A percentile compares a stretch with the other conserved stretches of the same genome.
Conservation (phyloP, 2,329 filamentous ascomycete genomes). For the Sclerotinia subarctica region DNA sequence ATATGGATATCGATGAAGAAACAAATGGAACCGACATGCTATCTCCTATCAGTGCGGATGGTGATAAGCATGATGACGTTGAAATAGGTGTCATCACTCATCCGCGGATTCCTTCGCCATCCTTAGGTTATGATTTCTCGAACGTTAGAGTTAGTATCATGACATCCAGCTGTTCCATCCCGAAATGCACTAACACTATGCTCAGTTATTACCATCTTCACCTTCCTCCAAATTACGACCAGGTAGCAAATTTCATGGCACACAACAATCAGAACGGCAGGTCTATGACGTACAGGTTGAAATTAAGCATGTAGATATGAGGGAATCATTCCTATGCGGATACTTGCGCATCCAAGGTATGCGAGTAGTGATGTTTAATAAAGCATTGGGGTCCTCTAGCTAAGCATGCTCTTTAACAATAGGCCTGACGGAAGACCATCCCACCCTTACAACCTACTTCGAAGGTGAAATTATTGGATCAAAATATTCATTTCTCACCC, state of each 20-base stretch:
- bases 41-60: conserved; percentile 40
- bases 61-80: conserved; percentile 41
- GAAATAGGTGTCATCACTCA: conserved; percentile 36
- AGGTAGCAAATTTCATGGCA: conserved; percentile 84
- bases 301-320: conserved; percentile 93
- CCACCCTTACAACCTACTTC: conserved; percentile 96
- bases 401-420: conserved; percentile 40
- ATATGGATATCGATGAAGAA: conserved; percentile 43
- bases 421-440: conserved; percentile 94
- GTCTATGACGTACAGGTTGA: conserved; percentile 95
- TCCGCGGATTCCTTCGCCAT: conserved; percentile 42
- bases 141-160: conserved; percentile 50
- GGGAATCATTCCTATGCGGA: conserved; percentile 89
- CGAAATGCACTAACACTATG: neutral
- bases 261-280: conserved; percentile 88
- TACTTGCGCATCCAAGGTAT: conserved; percentile 92
- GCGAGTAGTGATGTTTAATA: neutral
- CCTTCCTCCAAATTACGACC: conserved; percentile 83
- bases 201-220: conserved; percentile 60
- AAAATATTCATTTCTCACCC: conserved; percentile 90
- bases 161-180: too few relatives aligned
- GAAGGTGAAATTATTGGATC: conserved; percentile 96
- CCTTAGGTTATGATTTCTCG: conserved; percentile 53
- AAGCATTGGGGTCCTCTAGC: neutral
- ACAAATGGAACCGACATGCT: conserved; percentile 35